Percentiles rank a stretch among this genome's conserved stretches.
These are phyloP conservation scores for Porcisia hertigi DNA, from an alignment of 208 protist genomes.

Conservation along the genomic window DNA sequence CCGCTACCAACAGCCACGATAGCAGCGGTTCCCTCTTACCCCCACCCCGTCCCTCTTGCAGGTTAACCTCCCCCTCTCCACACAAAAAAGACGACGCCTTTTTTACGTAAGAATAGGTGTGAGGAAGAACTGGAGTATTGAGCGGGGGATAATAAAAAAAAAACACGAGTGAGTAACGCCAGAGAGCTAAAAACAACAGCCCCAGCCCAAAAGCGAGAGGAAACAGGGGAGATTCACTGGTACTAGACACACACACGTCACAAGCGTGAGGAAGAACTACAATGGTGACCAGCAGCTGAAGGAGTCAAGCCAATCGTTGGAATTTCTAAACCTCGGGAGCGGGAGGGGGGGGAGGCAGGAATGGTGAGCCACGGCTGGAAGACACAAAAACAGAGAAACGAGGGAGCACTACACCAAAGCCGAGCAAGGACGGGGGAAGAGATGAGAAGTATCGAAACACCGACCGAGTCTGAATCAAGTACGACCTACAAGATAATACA, in stretches of 20 bases:
- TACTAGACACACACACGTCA: too few relatives aligned
- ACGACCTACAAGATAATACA: not conserved
- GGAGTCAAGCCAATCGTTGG: not conserved
- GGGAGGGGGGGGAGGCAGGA: not conserved
- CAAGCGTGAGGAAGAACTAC: too few relatives aligned
- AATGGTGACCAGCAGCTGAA: not conserved
- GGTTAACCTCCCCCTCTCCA: too few relatives aligned
- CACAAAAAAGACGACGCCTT: too few relatives aligned
- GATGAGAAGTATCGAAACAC: not conserved
- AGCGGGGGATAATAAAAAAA: too few relatives aligned
- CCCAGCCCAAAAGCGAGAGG: not conserved
- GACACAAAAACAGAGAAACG: not conserved
- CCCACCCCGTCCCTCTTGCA: too few relatives aligned
- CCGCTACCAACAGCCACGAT: not conserved
- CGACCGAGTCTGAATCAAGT: not conserved
- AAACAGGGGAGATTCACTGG: not conserved
- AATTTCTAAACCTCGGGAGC: not conserved
- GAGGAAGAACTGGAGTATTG: too few relatives aligned
- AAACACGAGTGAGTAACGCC: too few relatives aligned
- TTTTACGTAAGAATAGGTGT: too few relatives aligned
- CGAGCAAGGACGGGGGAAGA: not conserved
- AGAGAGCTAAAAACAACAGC: too few relatives aligned
- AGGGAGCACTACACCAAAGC: not conserved
- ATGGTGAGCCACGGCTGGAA: not conserved
- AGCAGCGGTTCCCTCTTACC: too few relatives aligned